Evolutionary conservation across 306 rosid species (phyloP).

Genomic region (Hippophae rhamnoides): DNA sequence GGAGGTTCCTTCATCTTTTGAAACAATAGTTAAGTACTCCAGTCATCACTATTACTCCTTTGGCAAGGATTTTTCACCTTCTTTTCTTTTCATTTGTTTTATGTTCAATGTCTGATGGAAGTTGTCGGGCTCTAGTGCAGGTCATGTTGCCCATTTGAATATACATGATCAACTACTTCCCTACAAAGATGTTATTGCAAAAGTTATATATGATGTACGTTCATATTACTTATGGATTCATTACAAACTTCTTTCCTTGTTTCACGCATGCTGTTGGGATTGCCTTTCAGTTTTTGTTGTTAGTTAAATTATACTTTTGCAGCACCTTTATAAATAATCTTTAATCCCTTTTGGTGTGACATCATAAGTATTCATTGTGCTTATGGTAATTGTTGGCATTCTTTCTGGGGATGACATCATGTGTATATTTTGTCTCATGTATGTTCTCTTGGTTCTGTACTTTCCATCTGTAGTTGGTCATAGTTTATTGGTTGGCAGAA

Average conservation of each 20-base stretch:
- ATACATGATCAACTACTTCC: slow-evolving; percentile 79
- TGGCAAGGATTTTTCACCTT: background rate
- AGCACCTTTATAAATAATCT: no score
- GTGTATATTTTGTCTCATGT: background rate
- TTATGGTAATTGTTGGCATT: no score
- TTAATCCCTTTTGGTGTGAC: no score
- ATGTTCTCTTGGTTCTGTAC: slow-evolving; percentile 1
- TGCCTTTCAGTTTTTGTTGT: background rate
- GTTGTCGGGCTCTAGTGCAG: slow-evolving; percentile 40
- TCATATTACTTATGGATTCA: slow-evolving; percentile 10
- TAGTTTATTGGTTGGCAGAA: slow-evolving; percentile 40
- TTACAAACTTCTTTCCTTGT: background rate
- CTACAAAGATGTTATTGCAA: slow-evolving; percentile 80
- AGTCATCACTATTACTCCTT: background rate
- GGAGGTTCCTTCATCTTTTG: slow-evolving; percentile 93
- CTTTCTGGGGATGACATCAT: no score
- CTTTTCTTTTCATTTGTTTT: background rate
- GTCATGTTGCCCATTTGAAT: slow-evolving; percentile 92
- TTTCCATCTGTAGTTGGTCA: background rate
- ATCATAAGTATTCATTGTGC: no score
- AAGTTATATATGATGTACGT: slow-evolving; percentile 84
- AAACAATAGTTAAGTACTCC: slow-evolving; percentile 80
- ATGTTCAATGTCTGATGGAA: background rate
- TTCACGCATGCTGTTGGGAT: background rate
- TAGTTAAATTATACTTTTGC: background rate